Evolutionary conservation across 495 filamentous ascomycete species (phyloP).

Genomic region (Xylaria grammica): DNA sequence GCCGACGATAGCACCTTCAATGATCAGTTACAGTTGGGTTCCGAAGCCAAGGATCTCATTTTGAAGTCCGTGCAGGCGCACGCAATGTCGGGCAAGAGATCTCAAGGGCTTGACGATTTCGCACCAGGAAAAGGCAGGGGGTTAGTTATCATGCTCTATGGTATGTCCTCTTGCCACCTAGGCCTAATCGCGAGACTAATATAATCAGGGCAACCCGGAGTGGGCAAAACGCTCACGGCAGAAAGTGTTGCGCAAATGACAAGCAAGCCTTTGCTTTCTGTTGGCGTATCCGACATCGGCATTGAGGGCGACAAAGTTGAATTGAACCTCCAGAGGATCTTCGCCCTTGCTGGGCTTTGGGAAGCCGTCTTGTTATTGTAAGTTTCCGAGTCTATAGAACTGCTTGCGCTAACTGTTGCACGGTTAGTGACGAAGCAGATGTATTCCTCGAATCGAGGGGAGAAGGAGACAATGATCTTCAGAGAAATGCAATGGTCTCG

Average conservation of each 20-base stretch:
- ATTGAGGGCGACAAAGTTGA: constrained; percentile 29
- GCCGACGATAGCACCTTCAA: constrained; percentile 11
- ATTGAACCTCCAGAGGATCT: constrained; percentile 29
- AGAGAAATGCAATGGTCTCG: constrained; percentile 19
- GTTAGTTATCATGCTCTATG: constrained; percentile 34
- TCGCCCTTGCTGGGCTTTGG: constrained; percentile 31
- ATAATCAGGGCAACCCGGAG: constrained; percentile 15
- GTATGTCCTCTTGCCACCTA: not conserved
- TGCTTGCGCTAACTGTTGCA: not conserved
- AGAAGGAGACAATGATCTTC: constrained; percentile 14
- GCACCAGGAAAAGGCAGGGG: constrained; percentile 33
- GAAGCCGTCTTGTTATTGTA: constrained; percentile 38
- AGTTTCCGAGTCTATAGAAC: not conserved
- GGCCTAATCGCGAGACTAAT: not conserved
- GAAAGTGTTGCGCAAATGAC: constrained; percentile 30
- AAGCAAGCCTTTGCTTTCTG: constrained; percentile 32
- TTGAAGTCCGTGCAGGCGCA: constrained; percentile 24
- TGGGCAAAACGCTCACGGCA: constrained; percentile 23
- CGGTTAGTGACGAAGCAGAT: constrained; percentile 14
- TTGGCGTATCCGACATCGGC: constrained; percentile 35
- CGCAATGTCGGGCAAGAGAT: not conserved
- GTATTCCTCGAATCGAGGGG: constrained; percentile 16
- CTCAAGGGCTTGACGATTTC: constrained; percentile 25
- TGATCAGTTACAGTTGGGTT: constrained; percentile 22
- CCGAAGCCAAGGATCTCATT: constrained; percentile 29